Percentiles rank a stretch among this genome's conserved stretches.
phyloP scores from a whole-genome alignment of 768 basidiomycete genomes.

The Suillus decipiens region DNA sequence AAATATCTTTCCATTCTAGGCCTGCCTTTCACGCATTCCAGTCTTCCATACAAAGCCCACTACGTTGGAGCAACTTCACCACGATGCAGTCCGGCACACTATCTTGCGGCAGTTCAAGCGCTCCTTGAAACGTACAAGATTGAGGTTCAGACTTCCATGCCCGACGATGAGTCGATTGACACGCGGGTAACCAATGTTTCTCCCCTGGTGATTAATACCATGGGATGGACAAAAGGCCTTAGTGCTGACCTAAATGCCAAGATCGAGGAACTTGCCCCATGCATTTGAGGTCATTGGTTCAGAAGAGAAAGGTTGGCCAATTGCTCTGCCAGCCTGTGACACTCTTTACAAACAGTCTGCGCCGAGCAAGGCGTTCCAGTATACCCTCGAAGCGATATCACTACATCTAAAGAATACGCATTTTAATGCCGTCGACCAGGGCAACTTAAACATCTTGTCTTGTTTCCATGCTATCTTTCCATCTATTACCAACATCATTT shows the following conservation, averaged over 20 bases:
- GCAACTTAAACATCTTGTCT: constrained; percentile 68
- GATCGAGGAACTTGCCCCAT: constrained; percentile 61
- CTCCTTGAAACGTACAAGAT: constrained; percentile 67
- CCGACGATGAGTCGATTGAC: constrained; percentile 31
- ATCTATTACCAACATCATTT: constrained; percentile 13
- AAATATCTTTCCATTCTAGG: constrained; percentile 45
- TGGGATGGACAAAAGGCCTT: constrained; percentile 96
- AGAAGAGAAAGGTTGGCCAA: constrained; percentile 27
- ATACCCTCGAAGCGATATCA: constrained; percentile 46
- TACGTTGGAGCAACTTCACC: constrained; percentile 83
- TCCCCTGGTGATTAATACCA: constrained; percentile 91
- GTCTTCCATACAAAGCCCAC: constrained; percentile 70
- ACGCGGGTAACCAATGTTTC: constrained; percentile 55
- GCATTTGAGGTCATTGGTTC: constrained; percentile 24
- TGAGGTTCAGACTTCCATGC: constrained; percentile 54
- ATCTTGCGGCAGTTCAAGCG: constrained; percentile 67
- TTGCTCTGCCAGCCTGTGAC: constrained; percentile 11
- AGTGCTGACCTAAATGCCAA: constrained; percentile 75
- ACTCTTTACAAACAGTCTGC: constrained; percentile 9
- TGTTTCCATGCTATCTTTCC: constrained; percentile 67
- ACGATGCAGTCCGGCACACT: constrained; percentile 71
- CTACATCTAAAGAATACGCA: constrained; percentile 27
- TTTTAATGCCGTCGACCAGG: constrained; percentile 62
- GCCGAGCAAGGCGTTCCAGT: background rate
- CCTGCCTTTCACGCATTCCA: constrained; percentile 85